Conservation (phyloP, 257 asterid species). For the Solanum lycopersicoides region DNA sequence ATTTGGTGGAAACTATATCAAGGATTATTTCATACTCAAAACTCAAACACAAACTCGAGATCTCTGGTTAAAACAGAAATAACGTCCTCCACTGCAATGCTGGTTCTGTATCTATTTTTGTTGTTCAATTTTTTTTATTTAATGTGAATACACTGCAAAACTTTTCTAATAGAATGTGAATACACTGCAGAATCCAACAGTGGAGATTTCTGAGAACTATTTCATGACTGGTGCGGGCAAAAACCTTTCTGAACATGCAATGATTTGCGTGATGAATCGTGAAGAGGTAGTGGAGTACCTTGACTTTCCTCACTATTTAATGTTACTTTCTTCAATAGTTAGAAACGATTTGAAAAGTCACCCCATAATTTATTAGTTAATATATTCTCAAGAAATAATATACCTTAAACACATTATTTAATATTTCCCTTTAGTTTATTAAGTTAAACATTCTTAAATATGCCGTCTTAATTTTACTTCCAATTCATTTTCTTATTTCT, state of each 20-base stretch:
- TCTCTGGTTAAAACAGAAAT: no score
- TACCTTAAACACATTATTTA: neutral
- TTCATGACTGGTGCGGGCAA: slow-evolving; percentile 52
- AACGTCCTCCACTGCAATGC: neutral
- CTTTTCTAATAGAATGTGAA: neutral
- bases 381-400: no score
- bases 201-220: slow-evolving; percentile 25
- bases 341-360: neutral
- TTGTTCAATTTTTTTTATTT: neutral
- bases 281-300: slow-evolving; percentile 24
- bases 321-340: neutral
- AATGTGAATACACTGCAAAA: slow-evolving; percentile 29
- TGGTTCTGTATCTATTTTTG: neutral
- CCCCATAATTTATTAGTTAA: no score
- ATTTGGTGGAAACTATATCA: neutral
- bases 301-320: neutral
- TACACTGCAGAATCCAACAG: slow-evolving; percentile 42
- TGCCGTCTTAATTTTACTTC: neutral
- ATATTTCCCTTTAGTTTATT: neutral
- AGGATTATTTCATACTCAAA: no score
- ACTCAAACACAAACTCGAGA: neutral
- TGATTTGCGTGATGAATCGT: slow-evolving; percentile 39
- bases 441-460: neutral
- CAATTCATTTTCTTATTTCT: neutral
- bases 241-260: slow-evolving; percentile 32